Evolutionary conservation across 108 stramenopile genomes (phyloP).

Genomic region (Schizochytrium sp.): DNA sequence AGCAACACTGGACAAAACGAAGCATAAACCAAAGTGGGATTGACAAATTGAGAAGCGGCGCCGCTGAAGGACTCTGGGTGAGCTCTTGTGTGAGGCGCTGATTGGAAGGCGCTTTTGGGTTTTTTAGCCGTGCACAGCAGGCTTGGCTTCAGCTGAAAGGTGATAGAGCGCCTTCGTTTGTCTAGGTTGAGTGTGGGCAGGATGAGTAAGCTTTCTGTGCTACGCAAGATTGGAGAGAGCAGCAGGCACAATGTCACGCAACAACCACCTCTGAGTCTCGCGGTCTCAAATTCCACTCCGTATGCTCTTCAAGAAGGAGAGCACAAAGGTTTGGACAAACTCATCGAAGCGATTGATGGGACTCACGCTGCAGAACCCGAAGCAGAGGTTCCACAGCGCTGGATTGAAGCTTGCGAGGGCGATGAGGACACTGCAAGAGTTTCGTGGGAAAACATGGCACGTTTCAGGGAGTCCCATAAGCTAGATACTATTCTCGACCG

Average conservation of each 20-base stretch:
- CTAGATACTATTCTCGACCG: not conserved
- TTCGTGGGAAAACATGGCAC: not conserved
- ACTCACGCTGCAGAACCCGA: not conserved
- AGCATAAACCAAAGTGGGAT: no score
- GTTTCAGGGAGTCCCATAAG: not conserved
- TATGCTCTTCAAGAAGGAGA: not conserved
- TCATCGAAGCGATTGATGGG: not conserved
- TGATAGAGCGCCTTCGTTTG: not conserved
- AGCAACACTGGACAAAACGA: no score
- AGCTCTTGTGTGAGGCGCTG: no score
- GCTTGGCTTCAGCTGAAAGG: no score
- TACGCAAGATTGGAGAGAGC: no score
- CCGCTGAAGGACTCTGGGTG: no score
- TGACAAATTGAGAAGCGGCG: no score
- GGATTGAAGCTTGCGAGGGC: not conserved
- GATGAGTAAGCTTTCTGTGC: no score
- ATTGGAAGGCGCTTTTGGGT: no score
- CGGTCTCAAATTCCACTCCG: not conserved
- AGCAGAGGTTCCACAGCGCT: not conserved
- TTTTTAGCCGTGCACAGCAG: no score
- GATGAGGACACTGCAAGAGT: not conserved
- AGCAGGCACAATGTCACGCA: not conserved
- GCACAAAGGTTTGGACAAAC: not conserved
- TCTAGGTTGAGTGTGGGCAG: no score
- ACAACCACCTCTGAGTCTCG: not conserved